Evolutionary conservation across 2,329 filamentous ascomycete genomes (phyloP).

Genomic region (Pyrenochaeta sp.): DNA sequence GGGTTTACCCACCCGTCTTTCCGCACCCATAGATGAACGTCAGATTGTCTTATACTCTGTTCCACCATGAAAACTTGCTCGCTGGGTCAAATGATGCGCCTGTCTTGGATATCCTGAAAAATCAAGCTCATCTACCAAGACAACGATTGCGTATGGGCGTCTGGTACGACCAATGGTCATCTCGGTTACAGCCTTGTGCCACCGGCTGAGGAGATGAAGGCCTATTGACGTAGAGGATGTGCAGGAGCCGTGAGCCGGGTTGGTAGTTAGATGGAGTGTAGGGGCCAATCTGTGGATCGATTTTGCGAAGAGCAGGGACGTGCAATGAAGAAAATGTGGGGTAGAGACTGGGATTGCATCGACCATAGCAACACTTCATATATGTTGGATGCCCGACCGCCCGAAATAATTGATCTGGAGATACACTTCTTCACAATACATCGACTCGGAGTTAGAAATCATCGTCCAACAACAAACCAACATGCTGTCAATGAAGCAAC

Average conservation of each 20-base stretch:
- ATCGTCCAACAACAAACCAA: constrained; percentile 9
- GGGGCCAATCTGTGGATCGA: constrained; percentile 2
- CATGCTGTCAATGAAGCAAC: constrained; percentile 40
- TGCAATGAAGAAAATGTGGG: constrained; percentile 9
- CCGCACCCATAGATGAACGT: constrained; percentile 14
- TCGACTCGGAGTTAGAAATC: neutral
- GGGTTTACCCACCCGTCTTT: constrained; percentile 5
- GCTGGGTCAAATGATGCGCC: neutral
- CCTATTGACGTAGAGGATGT: constrained; percentile 10
- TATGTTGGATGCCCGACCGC: constrained; percentile 4
- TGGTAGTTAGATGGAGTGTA: constrained; percentile 5
- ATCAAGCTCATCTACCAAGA: neutral
- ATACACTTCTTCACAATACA: neutral
- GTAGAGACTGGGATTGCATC: constrained; percentile 2
- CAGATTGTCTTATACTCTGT: neutral
- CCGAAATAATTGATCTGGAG: neutral
- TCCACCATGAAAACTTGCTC: neutral
- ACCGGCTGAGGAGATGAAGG: constrained; percentile 16
- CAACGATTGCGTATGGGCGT: constrained; percentile 2
- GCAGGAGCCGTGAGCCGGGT: constrained; percentile 11
- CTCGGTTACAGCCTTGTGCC: constrained; percentile 8
- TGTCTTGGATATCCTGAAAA: neutral
- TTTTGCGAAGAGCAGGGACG: neutral
- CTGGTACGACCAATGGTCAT: constrained; percentile 3
- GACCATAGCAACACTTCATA: constrained; percentile 4